These are phyloP conservation scores for Spongispora temasekensis DNA, from an alignment of 1,284 basidiomycete genomes.

Conservation along the genomic window DNA sequence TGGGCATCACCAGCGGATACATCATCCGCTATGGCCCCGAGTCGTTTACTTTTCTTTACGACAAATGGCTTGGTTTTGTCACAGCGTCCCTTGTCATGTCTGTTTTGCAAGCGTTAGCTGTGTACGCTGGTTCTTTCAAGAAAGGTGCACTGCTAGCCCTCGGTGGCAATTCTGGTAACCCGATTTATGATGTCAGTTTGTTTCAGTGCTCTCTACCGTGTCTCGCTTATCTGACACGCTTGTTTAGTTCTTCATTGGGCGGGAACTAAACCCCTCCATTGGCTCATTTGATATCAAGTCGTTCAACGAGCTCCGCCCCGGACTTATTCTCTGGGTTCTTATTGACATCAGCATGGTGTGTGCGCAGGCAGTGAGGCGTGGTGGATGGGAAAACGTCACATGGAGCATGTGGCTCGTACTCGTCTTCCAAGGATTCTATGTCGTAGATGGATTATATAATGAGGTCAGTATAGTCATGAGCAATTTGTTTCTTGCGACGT, in stretches of 20 bases:
- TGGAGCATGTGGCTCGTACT: constrained; percentile 93
- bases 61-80: constrained; percentile 89
- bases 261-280: constrained; percentile 91
- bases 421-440: constrained; percentile 87
- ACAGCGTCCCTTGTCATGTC: constrained; percentile 87
- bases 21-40: constrained; percentile 76
- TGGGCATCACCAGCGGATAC: constrained; percentile 69
- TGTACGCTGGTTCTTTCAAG: constrained; percentile 76
- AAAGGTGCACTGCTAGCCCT: constrained; percentile 76
- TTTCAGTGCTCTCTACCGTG: not conserved
- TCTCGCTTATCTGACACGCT: constrained; percentile 3
- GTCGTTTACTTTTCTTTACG: constrained; percentile 87
- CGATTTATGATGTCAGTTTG: constrained; percentile 84
- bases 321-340: constrained; percentile 93
- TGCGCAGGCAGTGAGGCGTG: constrained; percentile 82
- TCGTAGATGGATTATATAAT: constrained; percentile 84
- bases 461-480: constrained; percentile 56
- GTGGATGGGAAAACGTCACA: constrained; percentile 69
- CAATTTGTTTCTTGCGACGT: not conserved
- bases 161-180: constrained; percentile 89
- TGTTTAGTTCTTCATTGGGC: constrained; percentile 92
- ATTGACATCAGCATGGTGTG: constrained; percentile 92
- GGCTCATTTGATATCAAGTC: constrained; percentile 94
- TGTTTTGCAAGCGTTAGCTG: constrained; percentile 69
- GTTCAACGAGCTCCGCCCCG: constrained; percentile 96